Conservation (phyloP, 345 rosid species). For the Cardamine chenopodiifolia region DNA sequence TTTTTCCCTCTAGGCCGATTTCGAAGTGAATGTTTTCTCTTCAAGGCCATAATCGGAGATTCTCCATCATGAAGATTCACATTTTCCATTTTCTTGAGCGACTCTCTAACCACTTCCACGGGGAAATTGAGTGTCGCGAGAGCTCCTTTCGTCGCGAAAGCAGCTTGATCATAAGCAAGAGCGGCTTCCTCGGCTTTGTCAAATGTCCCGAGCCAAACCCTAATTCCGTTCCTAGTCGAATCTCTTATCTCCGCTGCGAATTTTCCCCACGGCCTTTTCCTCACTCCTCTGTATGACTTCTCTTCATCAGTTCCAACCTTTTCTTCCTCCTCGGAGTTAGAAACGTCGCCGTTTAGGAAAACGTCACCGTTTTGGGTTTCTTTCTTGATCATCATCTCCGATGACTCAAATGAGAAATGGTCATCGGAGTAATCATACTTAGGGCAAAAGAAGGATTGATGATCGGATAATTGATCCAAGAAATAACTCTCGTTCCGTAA, state of each 20-base stretch:
- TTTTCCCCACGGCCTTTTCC: constrained; percentile 80
- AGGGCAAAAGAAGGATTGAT: constrained; percentile 46
- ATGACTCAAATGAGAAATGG: constrained; percentile 42
- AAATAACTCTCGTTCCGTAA: constrained; percentile 49
- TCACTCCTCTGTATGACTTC: constrained; percentile 61
- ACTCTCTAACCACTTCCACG: constrained; percentile 52
- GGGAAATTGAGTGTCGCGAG: constrained; percentile 70
- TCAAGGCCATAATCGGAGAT: constrained; percentile 68
- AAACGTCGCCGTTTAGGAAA: constrained; percentile 25
- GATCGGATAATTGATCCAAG: constrained; percentile 32
- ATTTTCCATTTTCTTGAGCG: constrained; percentile 56
- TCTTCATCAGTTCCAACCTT: constrained; percentile 44
- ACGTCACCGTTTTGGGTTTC: constrained; percentile 33
- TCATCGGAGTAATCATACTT: constrained; percentile 50
- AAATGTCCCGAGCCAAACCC: constrained; percentile 84
- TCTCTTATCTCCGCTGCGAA: constrained; percentile 82
- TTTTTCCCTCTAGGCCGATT: constrained; percentile 45
- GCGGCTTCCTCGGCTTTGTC: constrained; percentile 76
- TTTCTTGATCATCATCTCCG: constrained; percentile 44
- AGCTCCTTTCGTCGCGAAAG: constrained; percentile 59
- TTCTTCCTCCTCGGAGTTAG: constrained; percentile 44
- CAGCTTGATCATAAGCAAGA: constrained; percentile 79
- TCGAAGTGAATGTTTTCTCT: constrained; percentile 57
- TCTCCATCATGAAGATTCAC: constrained; percentile 54
- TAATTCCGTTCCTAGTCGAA: constrained; percentile 57